phyloP scores from a whole-genome alignment of 2,329 filamentous ascomycete genomes.

The Hypoxylon sp. region DNA sequence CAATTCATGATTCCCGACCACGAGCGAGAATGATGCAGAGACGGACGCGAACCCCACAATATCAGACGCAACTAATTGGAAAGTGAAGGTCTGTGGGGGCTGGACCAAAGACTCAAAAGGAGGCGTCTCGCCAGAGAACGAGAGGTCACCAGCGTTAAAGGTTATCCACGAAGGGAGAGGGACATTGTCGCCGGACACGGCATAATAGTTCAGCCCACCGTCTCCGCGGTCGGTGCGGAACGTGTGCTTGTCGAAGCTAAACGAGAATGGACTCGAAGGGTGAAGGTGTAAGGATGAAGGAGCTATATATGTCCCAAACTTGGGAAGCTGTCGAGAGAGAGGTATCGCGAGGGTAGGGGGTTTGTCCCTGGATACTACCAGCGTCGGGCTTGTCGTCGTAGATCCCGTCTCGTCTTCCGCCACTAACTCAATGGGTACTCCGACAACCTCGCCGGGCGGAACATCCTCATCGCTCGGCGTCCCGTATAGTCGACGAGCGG shows the following conservation, averaged over 20 bases:
- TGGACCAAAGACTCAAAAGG: conserved; percentile 73
- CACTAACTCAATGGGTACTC: conserved; percentile 74
- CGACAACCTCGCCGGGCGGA: conserved; percentile 66
- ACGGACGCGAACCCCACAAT: conserved; percentile 81
- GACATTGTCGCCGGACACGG: conserved; percentile 81
- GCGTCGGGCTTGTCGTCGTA: conserved; percentile 74
- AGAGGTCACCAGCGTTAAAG: conserved; percentile 76
- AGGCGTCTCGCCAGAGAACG: conserved; percentile 80
- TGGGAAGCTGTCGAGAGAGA: conserved; percentile 69
- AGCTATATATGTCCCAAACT: conserved; percentile 71
- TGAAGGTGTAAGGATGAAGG: conserved; percentile 72
- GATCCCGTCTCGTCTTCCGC: conserved; percentile 78
- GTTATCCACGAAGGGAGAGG: conserved; percentile 87
- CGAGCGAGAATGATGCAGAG: conserved; percentile 76
- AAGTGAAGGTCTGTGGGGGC: conserved; percentile 78
- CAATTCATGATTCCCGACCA: conserved; percentile 79
- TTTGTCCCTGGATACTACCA: conserved; percentile 75
- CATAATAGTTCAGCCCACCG: conserved; percentile 77
- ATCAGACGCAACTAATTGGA: conserved; percentile 84
- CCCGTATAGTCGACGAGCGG: conserved; percentile 76
- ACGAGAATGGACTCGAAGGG: conserved; percentile 67
- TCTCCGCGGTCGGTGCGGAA: conserved; percentile 69
- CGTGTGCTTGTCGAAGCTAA: conserved; percentile 69
- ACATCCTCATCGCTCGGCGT: conserved; percentile 72
- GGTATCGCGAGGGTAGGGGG: conserved; percentile 70